Base-by-base conservation (phyloP, 345 rosid genomes). In the Conringia planisiliqua region DNA sequence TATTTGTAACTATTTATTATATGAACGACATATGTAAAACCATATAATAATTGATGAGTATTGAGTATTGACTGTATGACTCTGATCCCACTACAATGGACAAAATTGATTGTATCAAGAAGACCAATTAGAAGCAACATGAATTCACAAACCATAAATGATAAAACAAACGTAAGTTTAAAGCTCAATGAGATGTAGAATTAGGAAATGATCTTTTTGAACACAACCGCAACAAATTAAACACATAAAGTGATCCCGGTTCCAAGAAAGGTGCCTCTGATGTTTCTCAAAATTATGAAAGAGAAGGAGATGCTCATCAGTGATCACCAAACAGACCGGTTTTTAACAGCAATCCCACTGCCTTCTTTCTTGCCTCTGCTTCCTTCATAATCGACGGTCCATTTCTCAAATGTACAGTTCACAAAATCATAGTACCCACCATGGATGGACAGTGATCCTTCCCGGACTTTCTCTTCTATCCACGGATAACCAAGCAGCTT, bases 371-470 rank as follows among this genome's bases (percentile, higher is more conserved):
- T 64, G 24, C 74, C 81, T 71, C 85, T 84, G 77, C 83, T 84
- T 72, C 65, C 84, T 39, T 33, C 43, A 73, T 90, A 87, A 75
- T 95, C 97, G 54, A 96, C 78, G 0, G 98, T 89, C 98, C 99
- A 96, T 83, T 89, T 96, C 96, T 90, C 96, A 40, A 92, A 96
- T 2, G 97, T 76, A 78, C 98, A 92, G 76, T 87, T 80, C 3
- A 88, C 68, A 42, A 96, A 90, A 77, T 92, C 81, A 55, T 96
- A 96, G 84, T 96, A 96, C 46, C 98, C 95, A 24, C 98, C 99
- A 50, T 96, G 96, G 63, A 96, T 78, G 46, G 86, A 81, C 48
- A 96, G 81, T 18, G 65, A 75, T 14, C 91, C 93, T 39, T 77
- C 72, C 79, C 66, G 72, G 68, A 88, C 93, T 72, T 80, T 93